These are phyloP conservation scores for Citrus hindsii DNA, from an alignment of 345 rosid species.

Conservation along the genomic window DNA sequence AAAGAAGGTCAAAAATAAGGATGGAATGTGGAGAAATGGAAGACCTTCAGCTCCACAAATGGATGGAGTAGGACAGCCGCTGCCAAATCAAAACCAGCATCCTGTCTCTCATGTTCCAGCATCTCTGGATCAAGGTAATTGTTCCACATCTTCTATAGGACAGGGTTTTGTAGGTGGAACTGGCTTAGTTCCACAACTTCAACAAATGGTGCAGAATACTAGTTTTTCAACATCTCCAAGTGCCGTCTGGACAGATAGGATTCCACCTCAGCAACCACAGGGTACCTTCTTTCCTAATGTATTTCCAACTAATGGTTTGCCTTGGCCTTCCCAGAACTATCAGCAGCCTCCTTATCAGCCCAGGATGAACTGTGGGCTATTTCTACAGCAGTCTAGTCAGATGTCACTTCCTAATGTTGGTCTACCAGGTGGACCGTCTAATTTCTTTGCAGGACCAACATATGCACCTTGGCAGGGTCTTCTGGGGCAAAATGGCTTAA, in stretches of 20 bases:
- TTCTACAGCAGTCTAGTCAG: slow-evolving; percentile 49
- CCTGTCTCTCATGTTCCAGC: slow-evolving; percentile 19
- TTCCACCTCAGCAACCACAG: slow-evolving; percentile 30
- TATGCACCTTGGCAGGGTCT: slow-evolving; percentile 47
- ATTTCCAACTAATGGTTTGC: slow-evolving; percentile 41
- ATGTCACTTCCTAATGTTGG: slow-evolving; percentile 30
- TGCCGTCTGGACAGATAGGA: slow-evolving; percentile 36
- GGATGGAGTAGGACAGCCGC: slow-evolving; percentile 13
- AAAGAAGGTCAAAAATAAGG: slow-evolving; percentile 49
- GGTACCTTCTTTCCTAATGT: slow-evolving; percentile 28
- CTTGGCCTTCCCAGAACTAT: slow-evolving; percentile 43
- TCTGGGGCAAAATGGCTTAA: slow-evolving; percentile 47
- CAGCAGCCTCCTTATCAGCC: slow-evolving; percentile 44
- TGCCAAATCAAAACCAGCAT: slow-evolving; percentile 24
- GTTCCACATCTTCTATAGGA: slow-evolving; percentile 19
- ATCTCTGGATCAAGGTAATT: slow-evolving; percentile 23
- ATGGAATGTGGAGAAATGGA: slow-evolving; percentile 35
- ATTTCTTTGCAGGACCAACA: slow-evolving; percentile 35
- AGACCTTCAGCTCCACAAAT: slow-evolving; percentile 32
- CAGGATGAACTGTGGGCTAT: slow-evolving; percentile 34
- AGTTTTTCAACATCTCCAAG: slow-evolving; percentile 27
- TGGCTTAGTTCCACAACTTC: slow-evolving; percentile 32
- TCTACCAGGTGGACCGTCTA: slow-evolving; percentile 44
- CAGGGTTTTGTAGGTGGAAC: slow-evolving; percentile 30
- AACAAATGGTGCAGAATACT: slow-evolving; percentile 30